These are phyloP conservation scores for Coleophoma cylindrospora DNA, from an alignment of 2,329 filamentous ascomycete species.

Conservation along the genomic window DNA sequence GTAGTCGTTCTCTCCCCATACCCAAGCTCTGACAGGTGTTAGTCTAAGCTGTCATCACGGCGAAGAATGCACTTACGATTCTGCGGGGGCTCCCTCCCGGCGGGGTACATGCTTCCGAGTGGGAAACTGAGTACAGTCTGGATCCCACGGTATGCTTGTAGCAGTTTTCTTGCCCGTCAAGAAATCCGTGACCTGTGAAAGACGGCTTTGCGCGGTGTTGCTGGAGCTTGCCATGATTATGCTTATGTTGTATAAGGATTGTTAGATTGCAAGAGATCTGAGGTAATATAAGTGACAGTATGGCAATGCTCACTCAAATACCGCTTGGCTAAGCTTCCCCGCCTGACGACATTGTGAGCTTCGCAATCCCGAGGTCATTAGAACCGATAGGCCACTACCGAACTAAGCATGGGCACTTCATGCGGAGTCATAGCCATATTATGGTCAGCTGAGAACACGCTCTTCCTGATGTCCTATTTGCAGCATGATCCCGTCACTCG, in stretches of 20 bases:
- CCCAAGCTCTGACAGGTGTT: slow-evolving; percentile 19
- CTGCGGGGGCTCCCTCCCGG: slow-evolving; percentile 22
- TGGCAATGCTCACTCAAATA: too few relatives aligned
- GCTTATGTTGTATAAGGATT: too few relatives aligned
- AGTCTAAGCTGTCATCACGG: neutral
- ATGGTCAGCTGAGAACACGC: too few relatives aligned
- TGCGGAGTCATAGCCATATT: too few relatives aligned
- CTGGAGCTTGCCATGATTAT: slow-evolving; percentile 13
- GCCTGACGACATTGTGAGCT: neutral
- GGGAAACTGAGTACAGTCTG: slow-evolving; percentile 23
- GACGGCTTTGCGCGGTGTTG: slow-evolving; percentile 13
- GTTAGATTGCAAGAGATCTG: too few relatives aligned
- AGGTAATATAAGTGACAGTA: too few relatives aligned
- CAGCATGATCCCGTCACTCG: too few relatives aligned
- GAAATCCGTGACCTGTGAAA: slow-evolving; percentile 20
- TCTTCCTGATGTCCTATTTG: too few relatives aligned
- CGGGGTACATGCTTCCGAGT: slow-evolving; percentile 20
- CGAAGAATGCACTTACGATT: slow-evolving; percentile 16
- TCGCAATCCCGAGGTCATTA: neutral
- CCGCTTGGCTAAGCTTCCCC: neutral
- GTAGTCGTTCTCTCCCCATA: slow-evolving; percentile 23
- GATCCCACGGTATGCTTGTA: slow-evolving; percentile 21
- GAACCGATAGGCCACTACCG: neutral
- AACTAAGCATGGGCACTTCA: too few relatives aligned
- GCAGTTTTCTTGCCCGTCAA: slow-evolving; percentile 19